Percentiles rank a stretch among this genome's conserved stretches.
phyloP scores from a whole-genome alignment of 495 filamentous ascomycete genomes.

The Glonium stellatum region DNA sequence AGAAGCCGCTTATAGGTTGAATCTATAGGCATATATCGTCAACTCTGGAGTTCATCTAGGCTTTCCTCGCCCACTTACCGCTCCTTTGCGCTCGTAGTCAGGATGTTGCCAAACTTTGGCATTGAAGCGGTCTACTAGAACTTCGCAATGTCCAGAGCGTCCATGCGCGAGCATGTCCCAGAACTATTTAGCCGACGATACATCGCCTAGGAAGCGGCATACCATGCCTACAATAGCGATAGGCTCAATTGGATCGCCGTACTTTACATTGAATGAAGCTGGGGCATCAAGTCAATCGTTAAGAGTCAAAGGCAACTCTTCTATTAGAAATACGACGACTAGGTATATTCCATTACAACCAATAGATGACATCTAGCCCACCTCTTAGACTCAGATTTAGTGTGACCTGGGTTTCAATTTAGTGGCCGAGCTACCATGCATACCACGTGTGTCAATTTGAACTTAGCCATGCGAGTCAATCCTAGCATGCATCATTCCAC shows the following conservation, averaged over 20 bases:
- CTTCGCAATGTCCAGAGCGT: not conserved
- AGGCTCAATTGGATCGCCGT: not conserved
- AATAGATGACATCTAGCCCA: too few species aligned
- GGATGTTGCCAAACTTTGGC: not conserved
- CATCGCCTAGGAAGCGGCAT: not conserved
- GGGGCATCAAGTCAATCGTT: not conserved
- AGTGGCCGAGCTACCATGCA: too few species aligned
- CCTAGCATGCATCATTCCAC: too few species aligned
- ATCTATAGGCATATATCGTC: not conserved
- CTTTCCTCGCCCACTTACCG: not conserved
- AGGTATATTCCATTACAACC: too few species aligned
- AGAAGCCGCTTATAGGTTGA: conserved; percentile 1
- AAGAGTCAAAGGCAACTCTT: not conserved
- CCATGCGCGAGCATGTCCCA: conserved; percentile 4
- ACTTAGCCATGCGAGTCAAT: too few species aligned
- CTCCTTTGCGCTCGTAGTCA: not conserved
- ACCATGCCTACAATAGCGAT: conserved; percentile 6
- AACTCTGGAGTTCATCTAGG: not conserved
- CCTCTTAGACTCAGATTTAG: too few species aligned
- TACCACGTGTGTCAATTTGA: too few species aligned
- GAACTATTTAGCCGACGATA: not conserved
- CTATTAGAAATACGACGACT: not conserved
- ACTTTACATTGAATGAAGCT: not conserved
- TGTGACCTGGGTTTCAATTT: too few species aligned
- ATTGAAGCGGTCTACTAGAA: not conserved